phyloP scores from a whole-genome alignment of 768 basidiomycete species.

The Lactarius evosmus region DNA sequence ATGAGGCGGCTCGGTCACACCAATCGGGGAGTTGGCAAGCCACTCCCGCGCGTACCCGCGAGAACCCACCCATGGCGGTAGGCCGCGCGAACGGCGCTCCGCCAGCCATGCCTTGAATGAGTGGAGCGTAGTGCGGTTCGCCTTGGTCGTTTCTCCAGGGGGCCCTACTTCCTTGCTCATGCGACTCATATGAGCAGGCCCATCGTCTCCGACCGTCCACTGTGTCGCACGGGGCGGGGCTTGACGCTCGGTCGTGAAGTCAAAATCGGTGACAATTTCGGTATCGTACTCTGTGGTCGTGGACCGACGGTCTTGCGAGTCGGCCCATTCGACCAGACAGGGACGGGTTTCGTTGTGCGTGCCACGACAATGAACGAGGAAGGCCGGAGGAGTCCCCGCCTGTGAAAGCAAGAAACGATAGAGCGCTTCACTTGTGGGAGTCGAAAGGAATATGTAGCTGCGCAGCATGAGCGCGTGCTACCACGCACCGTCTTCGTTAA shows the following conservation, averaged over 20 bases:
- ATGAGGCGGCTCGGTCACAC: constrained; percentile 4
- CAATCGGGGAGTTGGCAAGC: constrained; percentile 3
- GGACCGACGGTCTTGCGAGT: constrained; percentile 36
- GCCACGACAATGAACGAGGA: constrained; percentile 50
- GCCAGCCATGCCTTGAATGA: constrained; percentile 43
- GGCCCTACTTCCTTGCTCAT: constrained; percentile 57
- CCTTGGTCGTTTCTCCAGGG: constrained; percentile 38
- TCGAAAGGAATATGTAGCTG: background rate
- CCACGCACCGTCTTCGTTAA: constrained; percentile 58
- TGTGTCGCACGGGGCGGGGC: constrained; percentile 43
- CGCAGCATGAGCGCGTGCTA: constrained; percentile 14
- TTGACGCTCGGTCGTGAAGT: constrained; percentile 57
- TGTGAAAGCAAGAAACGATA: constrained; percentile 70
- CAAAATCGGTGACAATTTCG: constrained; percentile 62
- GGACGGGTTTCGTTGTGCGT: constrained; percentile 53
- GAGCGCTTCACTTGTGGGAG: constrained; percentile 58
- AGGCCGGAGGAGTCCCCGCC: constrained; percentile 43
- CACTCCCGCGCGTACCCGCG: background rate
- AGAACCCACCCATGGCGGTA: constrained; percentile 56
- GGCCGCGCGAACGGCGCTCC: constrained; percentile 46
- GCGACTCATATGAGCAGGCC: constrained; percentile 61
- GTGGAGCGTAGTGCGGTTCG: constrained; percentile 44
- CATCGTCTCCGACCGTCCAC: constrained; percentile 60
- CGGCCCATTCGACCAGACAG: constrained; percentile 43
- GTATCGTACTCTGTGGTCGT: constrained; percentile 49